These are phyloP conservation scores for Boletus sensibilis DNA, from an alignment of 768 basidiomycete genomes.

Conservation along the genomic window DNA sequence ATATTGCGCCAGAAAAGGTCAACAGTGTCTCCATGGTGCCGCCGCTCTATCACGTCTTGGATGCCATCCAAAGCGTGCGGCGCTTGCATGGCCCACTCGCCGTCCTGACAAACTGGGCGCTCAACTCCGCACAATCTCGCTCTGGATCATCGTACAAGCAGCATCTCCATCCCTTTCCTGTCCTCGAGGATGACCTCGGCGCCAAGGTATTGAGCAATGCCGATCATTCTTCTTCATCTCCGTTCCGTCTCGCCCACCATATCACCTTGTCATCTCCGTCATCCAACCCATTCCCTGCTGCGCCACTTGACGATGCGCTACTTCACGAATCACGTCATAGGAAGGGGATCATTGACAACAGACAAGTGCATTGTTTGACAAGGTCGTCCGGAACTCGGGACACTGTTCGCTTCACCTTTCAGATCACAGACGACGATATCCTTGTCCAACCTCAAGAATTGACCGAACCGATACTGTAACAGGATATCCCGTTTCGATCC, in stretches of 20 bases:
- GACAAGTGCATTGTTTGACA: constrained; percentile 28
- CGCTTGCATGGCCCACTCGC: constrained; percentile 49
- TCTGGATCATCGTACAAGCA: constrained; percentile 43
- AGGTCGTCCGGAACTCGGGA: constrained; percentile 27
- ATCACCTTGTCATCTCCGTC: constrained; percentile 36
- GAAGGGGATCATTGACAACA: constrained; percentile 17
- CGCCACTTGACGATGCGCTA: constrained; percentile 17
- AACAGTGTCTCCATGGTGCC: constrained; percentile 14
- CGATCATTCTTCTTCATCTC: constrained; percentile 20
- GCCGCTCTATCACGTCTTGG: constrained; percentile 47
- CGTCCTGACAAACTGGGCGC: constrained; percentile 64
- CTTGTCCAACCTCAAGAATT: constrained; percentile 1
- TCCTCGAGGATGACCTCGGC: constrained; percentile 17
- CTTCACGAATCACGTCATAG: constrained; percentile 19
- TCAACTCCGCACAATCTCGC: constrained; percentile 31
- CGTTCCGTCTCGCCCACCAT: constrained; percentile 38
- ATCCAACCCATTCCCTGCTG: constrained; percentile 9
- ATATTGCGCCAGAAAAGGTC: constrained; percentile 10
- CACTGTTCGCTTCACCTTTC: constrained; percentile 21
- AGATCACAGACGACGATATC: constrained; percentile 23
- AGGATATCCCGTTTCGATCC: neutral
- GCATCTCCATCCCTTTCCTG: constrained; percentile 50
- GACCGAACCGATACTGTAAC: neutral
- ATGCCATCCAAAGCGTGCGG: constrained; percentile 49
- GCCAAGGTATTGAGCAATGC: constrained; percentile 9